Conservation (phyloP, 768 basidiomycete species). For the Boletales sp. region DNA sequence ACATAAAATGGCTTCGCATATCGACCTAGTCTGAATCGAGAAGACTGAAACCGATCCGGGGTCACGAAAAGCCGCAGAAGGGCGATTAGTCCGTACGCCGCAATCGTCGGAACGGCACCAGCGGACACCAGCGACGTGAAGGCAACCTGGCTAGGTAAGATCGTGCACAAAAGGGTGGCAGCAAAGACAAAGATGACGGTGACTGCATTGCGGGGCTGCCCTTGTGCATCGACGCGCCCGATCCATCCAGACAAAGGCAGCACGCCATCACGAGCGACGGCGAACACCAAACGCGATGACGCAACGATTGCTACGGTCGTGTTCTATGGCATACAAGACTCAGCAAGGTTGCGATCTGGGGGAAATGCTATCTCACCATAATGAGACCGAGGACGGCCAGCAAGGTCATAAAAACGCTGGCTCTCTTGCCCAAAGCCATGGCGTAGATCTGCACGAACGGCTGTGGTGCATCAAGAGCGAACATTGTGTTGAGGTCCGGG, state of each 20-base stretch:
- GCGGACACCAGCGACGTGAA: slow-evolving; percentile 90
- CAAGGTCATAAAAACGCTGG: slow-evolving; percentile 83
- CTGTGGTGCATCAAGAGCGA: slow-evolving; percentile 77
- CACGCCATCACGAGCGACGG: slow-evolving; percentile 92
- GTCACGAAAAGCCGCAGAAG: slow-evolving; percentile 75
- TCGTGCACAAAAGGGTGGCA: slow-evolving; percentile 74
- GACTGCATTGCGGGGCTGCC: slow-evolving; percentile 82
- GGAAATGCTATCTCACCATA: slow-evolving; percentile 47
- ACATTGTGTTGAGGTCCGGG: slow-evolving; percentile 72
- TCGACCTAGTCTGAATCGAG: slow-evolving; percentile 69
- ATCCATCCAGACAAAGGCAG: slow-evolving; percentile 84
- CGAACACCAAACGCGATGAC: slow-evolving; percentile 83
- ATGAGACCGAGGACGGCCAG: slow-evolving; percentile 84
- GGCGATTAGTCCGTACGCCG: slow-evolving; percentile 82
- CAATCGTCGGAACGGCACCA: slow-evolving; percentile 81
- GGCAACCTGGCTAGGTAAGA: slow-evolving; percentile 85
- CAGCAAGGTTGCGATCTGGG: neutral
- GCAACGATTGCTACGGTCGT: slow-evolving; percentile 87
- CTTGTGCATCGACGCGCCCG: slow-evolving; percentile 60
- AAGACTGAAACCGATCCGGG: slow-evolving; percentile 66
- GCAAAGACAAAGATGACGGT: slow-evolving; percentile 84
- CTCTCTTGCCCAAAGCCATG: slow-evolving; percentile 73
- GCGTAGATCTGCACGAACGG: slow-evolving; percentile 90
- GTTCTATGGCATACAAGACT: slow-evolving; percentile 44
- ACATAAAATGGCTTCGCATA: slow-evolving; percentile 68